These are phyloP conservation scores for Chimonanthus praecox DNA, from an alignment of 164 flowering plant species.

Conservation along the genomic window DNA sequence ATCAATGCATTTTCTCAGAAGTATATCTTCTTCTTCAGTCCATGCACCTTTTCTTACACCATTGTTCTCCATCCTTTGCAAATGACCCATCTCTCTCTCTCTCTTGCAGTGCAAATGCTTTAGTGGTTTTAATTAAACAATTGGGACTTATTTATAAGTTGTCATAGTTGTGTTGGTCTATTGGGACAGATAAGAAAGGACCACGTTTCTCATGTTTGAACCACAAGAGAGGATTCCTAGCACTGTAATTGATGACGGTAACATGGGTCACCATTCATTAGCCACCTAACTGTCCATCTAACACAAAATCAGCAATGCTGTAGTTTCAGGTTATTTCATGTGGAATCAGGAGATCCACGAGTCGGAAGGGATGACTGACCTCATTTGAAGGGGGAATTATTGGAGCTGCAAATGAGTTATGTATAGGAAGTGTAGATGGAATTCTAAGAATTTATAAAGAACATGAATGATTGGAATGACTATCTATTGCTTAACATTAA, in stretches of 20 bases:
- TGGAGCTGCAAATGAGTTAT: no score
- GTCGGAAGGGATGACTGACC: no score
- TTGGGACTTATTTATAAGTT: neutral
- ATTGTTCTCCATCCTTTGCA: neutral
- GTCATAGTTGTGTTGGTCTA: neutral
- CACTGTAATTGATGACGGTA: neutral
- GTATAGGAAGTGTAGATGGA: no score
- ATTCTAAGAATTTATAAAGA: no score
- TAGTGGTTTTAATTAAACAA: neutral
- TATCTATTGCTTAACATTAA: no score
- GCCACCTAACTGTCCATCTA: neutral
- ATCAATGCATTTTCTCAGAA: constrained; percentile 2
- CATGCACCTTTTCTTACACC: constrained; percentile 5
- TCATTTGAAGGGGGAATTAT: no score
- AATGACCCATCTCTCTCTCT: neutral
- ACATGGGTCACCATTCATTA: neutral
- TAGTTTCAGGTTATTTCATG: no score
- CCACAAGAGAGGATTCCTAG: neutral
- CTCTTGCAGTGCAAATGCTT: neutral
- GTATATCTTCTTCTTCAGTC: constrained; percentile 3
- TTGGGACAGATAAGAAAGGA: neutral
- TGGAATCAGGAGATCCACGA: no score
- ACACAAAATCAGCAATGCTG: neutral
- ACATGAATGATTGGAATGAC: no score
- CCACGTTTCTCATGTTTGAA: neutral